A percentile compares a stretch with the other conserved stretches of the same genome.
Evolutionary conservation across 1,284 basidiomycete species (phyloP).

Genomic region (Apiotrichum gracile): DNA sequence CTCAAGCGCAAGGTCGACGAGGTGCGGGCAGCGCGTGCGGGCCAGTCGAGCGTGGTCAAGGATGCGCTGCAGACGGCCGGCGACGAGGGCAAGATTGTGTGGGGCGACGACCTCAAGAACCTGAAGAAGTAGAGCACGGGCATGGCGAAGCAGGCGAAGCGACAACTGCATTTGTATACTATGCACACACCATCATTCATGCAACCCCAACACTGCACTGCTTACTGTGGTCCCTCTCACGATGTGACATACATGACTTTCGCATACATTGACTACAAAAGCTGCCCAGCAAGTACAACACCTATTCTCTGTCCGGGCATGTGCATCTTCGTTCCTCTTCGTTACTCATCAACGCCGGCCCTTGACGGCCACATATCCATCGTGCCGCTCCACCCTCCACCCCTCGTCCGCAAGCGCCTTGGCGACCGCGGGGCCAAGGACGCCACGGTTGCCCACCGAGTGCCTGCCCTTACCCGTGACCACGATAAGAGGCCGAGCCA

Average conservation of each 20-base stretch:
- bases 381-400: slow-evolving; percentile 22
- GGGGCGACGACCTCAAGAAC: slow-evolving; percentile 18
- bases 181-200: no score
- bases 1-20: slow-evolving; percentile 42
- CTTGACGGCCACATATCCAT: slow-evolving; percentile 3
- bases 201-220: no score
- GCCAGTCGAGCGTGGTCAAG: slow-evolving; percentile 10
- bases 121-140: not conserved
- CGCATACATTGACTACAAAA: no score
- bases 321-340: no score
- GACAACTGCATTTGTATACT: no score
- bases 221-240: no score
- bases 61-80: slow-evolving; percentile 13
- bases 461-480: slow-evolving; percentile 45
- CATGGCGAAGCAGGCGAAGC: no score
- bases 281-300: no score
- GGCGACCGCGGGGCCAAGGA: slow-evolving; percentile 41
- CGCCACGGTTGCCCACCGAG: slow-evolving; percentile 33
- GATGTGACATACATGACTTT: no score
- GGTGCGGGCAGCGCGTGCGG: slow-evolving; percentile 29
- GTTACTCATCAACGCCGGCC: slow-evolving; percentile 1
- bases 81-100: slow-evolving; percentile 22
- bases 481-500: slow-evolving; percentile 18
- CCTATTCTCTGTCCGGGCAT: no score
- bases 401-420: slow-evolving; percentile 31